Percentiles rank a stretch among this genome's conserved stretches.
Conservation (phyloP, 1,284 basidiomycete species). For the Heliocybe sulcata region DNA sequence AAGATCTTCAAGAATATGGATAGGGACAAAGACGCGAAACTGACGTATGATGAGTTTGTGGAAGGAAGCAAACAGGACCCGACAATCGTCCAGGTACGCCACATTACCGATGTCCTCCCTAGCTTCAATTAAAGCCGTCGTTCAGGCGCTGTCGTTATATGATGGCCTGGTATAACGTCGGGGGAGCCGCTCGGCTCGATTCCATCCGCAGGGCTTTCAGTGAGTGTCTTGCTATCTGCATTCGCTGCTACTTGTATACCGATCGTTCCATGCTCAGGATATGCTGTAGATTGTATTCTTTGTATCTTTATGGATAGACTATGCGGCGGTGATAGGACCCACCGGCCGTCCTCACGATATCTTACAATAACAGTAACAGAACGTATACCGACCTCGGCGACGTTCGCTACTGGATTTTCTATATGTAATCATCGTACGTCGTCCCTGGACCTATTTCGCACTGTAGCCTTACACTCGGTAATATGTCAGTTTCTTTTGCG, state of each 20-base stretch:
- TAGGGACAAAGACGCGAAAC: slow-evolving; percentile 79
- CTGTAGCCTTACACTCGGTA: slow-evolving; percentile 1
- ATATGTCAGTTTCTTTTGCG: not conserved
- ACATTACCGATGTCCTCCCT: not conserved
- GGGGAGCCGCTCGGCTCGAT: not conserved
- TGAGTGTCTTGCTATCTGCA: not conserved
- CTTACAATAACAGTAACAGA: not conserved
- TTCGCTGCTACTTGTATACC: not conserved
- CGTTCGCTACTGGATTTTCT: not conserved
- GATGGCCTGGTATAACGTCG: slow-evolving; percentile 60
- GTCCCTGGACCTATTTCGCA: slow-evolving; percentile 1
- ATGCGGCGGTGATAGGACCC: not conserved
- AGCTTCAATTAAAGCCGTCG: slow-evolving; percentile 9
- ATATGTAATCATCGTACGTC: slow-evolving; percentile 1
- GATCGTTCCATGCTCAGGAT: not conserved
- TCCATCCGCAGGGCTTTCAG: not conserved
- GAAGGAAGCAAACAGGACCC: slow-evolving; percentile 97
- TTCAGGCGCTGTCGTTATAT: slow-evolving; percentile 69
- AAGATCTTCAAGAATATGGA: slow-evolving; percentile 97
- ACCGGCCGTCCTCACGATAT: not conserved
- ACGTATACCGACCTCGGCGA: not conserved
- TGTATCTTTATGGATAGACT: slow-evolving; percentile 1
- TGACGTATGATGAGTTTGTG: slow-evolving; percentile 94
- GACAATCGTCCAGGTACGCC: slow-evolving; percentile 87
- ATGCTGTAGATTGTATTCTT: not conserved